Conservation (phyloP, 1,284 basidiomycete genomes). For the Fistulinella cinereoalba region DNA sequence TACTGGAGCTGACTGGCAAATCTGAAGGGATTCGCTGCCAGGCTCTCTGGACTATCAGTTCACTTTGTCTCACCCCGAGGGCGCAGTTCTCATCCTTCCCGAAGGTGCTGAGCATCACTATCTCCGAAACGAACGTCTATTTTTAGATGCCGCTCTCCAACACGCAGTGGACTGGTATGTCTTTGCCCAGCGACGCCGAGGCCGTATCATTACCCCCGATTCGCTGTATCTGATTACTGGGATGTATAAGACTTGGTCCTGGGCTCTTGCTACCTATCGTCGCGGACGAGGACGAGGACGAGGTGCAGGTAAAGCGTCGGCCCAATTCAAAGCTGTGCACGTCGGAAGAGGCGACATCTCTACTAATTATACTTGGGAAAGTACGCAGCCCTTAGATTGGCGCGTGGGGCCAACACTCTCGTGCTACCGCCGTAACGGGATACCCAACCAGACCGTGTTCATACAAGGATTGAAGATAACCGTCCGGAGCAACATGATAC, state of each 20-base stretch:
- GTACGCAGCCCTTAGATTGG: slow-evolving; percentile 14
- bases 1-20: too few species aligned
- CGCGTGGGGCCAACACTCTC: slow-evolving; percentile 15
- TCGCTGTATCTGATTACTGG: slow-evolving; percentile 23
- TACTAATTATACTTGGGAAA: slow-evolving; percentile 16
- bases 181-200: slow-evolving; percentile 5
- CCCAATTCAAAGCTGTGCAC: slow-evolving; percentile 10
- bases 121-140: slow-evolving; percentile 13
- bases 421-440: slow-evolving; percentile 5
- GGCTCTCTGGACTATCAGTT: slow-evolving; percentile 14
- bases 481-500: slow-evolving; percentile 5
- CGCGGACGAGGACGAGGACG: too few species aligned
- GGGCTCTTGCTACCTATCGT: too few species aligned
- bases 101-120: slow-evolving; percentile 20
- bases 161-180: slow-evolving; percentile 19
- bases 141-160: slow-evolving; percentile 8
- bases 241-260: slow-evolving; percentile 19
- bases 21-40: too few species aligned
- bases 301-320: too few species aligned
- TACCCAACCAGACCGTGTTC: slow-evolving; percentile 20
- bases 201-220: slow-evolving; percentile 16
- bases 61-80: slow-evolving; percentile 13
- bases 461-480: slow-evolving; percentile 22
- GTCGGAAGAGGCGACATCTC: slow-evolving; percentile 12
- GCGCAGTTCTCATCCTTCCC: slow-evolving; percentile 18